Evolutionary conservation across 1,139 yeast species (phyloP).

Genomic region (Nakaseomyces glabratus): DNA sequence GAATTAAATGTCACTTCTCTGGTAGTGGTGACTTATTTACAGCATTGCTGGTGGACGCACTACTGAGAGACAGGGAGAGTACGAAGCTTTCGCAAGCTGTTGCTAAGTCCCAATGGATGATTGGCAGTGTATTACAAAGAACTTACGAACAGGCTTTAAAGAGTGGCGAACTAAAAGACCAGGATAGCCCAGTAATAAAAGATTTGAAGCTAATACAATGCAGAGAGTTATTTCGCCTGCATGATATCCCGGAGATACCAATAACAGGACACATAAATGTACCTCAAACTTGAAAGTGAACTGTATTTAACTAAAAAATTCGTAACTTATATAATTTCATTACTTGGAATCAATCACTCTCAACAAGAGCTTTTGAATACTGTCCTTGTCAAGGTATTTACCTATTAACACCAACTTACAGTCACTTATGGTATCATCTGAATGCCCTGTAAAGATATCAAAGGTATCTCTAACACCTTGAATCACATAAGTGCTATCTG

Average conservation of each 20-base stretch:
- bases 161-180: slow-evolving; percentile 5
- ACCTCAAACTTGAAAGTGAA: background rate
- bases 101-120: slow-evolving; percentile 29
- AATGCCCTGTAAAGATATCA: slow-evolving; percentile 55
- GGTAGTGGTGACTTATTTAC: slow-evolving; percentile 93
- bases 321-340: background rate
- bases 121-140: slow-evolving; percentile 29
- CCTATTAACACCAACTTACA: slow-evolving; percentile 79
- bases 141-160: slow-evolving; percentile 24
- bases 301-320: background rate
- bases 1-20: slow-evolving; percentile 65
- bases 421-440: slow-evolving; percentile 31
- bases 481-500: slow-evolving; percentile 46
- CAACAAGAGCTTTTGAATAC: slow-evolving; percentile 19
- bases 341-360: slow-evolving; percentile 7
- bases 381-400: slow-evolving; percentile 40
- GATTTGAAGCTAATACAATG: slow-evolving; percentile 33
- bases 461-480: slow-evolving; percentile 93
- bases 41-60: slow-evolving; percentile 60
- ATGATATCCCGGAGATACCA: slow-evolving; percentile 2
- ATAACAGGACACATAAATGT: background rate
- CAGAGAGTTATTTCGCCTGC: slow-evolving; percentile 19
- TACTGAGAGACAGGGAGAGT: slow-evolving; percentile 26
- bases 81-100: slow-evolving; percentile 18
- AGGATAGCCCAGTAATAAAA: slow-evolving; percentile 21